These are phyloP conservation scores for Suhomyces tanzawaensis DNA, from an alignment of 805 yeast genomes.

Conservation along the genomic window DNA sequence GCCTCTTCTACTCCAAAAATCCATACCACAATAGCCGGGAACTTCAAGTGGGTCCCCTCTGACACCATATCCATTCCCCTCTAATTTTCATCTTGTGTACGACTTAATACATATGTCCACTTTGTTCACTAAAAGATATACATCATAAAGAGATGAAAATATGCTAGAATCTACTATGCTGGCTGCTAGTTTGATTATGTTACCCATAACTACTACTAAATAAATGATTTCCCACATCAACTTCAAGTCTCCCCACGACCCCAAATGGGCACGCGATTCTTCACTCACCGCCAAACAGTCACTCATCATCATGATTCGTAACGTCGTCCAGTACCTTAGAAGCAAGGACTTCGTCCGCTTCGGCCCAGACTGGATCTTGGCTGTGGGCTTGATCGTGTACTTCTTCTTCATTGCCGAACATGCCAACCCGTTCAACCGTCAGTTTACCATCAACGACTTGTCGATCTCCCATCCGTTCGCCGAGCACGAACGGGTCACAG, in stretches of 20 bases:
- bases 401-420: constrained; percentile 35
- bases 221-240: no score
- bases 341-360: constrained; percentile 8
- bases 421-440: constrained; percentile 35
- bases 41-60: no score
- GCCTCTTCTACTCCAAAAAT: no score
- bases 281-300: neutral
- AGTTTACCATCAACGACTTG: constrained; percentile 31
- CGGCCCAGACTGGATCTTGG: constrained; percentile 30
- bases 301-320: constrained; percentile 2
- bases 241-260: neutral
- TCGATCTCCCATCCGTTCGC: constrained; percentile 39
- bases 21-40: no score
- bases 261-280: neutral
- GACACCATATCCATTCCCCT: no score
- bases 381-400: constrained; percentile 20
- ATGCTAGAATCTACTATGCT: no score
- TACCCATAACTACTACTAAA: no score
- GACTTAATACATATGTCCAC: no score
- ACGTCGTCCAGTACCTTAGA: constrained; percentile 7
- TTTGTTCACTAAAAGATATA: no score
- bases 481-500: constrained; percentile 30
- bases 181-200: no score
- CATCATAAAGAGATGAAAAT: no score
- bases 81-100: no score